Conservation (phyloP, 2,329 filamentous ascomycete genomes). For the Calonectria henricotiae region DNA sequence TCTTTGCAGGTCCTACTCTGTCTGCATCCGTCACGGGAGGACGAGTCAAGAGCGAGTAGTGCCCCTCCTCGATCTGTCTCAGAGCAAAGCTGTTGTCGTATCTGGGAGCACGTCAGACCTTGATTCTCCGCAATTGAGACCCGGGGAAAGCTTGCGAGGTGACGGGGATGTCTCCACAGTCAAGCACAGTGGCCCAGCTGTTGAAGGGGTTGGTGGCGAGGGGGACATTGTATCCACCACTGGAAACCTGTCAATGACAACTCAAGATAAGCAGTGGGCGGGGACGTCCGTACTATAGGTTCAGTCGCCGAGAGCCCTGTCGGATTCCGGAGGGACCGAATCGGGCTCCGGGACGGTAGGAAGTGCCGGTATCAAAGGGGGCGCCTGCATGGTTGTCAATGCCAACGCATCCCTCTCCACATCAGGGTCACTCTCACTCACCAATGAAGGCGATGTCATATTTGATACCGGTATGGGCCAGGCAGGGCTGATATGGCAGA, state of each 20-base stretch:
- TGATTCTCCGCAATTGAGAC: accelerated
- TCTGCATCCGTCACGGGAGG: constrained; percentile 79
- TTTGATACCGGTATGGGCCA: constrained; percentile 78
- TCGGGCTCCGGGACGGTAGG: constrained; percentile 86
- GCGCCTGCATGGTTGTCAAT: constrained; percentile 69
- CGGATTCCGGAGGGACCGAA: constrained; percentile 90
- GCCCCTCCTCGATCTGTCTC: constrained; percentile 88
- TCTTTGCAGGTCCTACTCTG: constrained; percentile 78
- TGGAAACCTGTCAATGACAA: constrained; percentile 57
- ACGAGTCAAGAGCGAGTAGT: constrained; percentile 82
- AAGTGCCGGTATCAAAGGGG: constrained; percentile 89
- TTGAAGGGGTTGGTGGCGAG: constrained; percentile 86
- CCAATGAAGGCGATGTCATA: constrained; percentile 92
- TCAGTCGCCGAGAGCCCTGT: constrained; percentile 88
- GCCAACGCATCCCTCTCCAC: constrained; percentile 34
- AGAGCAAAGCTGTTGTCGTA: constrained; percentile 89
- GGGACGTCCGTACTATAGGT: constrained; percentile 81
- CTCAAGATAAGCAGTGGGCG: neutral
- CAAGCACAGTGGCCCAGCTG: constrained; percentile 83
- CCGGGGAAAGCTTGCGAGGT: constrained; percentile 75
- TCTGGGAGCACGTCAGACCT: constrained; percentile 59
- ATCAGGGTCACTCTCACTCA: constrained; percentile 53
- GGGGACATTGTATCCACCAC: constrained; percentile 90
- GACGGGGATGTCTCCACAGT: constrained; percentile 89
- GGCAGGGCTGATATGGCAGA: constrained; percentile 83